A percentile compares a stretch with the other conserved stretches of the same genome.
Conservation (phyloP, 495 filamentous ascomycete species). For the Talaromyces liani region DNA sequence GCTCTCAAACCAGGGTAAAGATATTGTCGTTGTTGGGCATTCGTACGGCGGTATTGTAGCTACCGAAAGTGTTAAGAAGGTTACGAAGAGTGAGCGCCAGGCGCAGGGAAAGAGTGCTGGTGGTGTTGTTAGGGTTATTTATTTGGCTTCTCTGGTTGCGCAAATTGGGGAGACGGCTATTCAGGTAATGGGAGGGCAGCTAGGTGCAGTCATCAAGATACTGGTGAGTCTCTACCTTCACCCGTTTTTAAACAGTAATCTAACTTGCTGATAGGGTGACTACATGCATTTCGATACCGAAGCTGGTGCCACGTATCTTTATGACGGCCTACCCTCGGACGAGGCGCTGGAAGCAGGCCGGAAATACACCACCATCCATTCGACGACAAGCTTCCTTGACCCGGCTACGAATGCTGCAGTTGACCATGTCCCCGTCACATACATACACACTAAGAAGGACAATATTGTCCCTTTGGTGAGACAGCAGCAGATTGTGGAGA, state of each 20-base stretch:
- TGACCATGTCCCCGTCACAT: slow-evolving; percentile 5
- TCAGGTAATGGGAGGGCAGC: slow-evolving; percentile 19
- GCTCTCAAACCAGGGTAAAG: slow-evolving; percentile 27
- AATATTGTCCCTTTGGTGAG: not conserved
- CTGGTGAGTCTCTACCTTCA: slow-evolving; percentile 14
- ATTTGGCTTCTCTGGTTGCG: slow-evolving; percentile 30
- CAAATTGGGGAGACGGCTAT: slow-evolving; percentile 21
- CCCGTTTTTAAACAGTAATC: not conserved
- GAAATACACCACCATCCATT: not conserved
- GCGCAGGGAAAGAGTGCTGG: slow-evolving; percentile 21
- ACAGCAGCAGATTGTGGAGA: not conserved
- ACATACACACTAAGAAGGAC: not conserved
- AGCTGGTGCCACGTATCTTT: not conserved
- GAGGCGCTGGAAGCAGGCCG: not conserved
- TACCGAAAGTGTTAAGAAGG: slow-evolving; percentile 32
- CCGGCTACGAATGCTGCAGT: not conserved
- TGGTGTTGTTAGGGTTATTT: slow-evolving; percentile 33
- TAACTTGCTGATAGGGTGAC: slow-evolving; percentile 13
- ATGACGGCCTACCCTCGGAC: not conserved
- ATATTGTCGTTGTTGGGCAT: slow-evolving; percentile 42
- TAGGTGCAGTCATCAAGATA: slow-evolving; percentile 22
- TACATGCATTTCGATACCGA: slow-evolving; percentile 16
- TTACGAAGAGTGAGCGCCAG: slow-evolving; percentile 23
- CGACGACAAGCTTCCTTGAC: slow-evolving; percentile 1
- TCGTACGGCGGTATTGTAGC: slow-evolving; percentile 44